These are phyloP conservation scores for Scutellaria baicalensis DNA, from an alignment of 257 asterid species.

Conservation along the genomic window DNA sequence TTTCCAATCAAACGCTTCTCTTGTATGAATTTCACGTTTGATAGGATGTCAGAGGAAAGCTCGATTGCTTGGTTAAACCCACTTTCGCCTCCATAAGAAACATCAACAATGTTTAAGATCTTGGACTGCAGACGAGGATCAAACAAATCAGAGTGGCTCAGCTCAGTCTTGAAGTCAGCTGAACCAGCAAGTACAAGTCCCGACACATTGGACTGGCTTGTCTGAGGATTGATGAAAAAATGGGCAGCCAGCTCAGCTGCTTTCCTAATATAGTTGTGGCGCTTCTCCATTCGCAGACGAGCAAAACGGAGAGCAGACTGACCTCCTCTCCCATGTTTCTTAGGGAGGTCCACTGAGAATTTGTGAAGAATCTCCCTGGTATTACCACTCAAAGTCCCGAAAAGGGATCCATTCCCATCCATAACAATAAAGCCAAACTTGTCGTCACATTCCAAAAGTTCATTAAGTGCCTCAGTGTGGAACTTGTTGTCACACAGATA, in stretches of 20 bases:
- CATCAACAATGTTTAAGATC: slow-evolving; percentile 32
- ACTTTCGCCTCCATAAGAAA: slow-evolving; percentile 37
- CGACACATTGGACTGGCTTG: slow-evolving; percentile 31
- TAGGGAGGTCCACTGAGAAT: slow-evolving; percentile 36
- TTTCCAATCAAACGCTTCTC: slow-evolving; percentile 37
- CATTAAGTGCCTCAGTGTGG: neutral
- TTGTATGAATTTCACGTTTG: slow-evolving; percentile 38
- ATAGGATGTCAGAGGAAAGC: slow-evolving; percentile 30
- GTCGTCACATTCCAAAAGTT: neutral
- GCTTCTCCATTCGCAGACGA: slow-evolving; percentile 40
- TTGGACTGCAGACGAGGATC: slow-evolving; percentile 36
- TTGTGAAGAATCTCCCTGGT: slow-evolving; percentile 39
- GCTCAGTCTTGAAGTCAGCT: slow-evolving; percentile 41
- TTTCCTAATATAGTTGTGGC: slow-evolving; percentile 37
- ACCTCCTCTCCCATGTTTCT: slow-evolving; percentile 46
- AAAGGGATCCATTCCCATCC: slow-evolving; percentile 43
- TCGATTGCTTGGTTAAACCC: slow-evolving; percentile 19
- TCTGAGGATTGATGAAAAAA: slow-evolving; percentile 26
- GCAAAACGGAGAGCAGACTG: slow-evolving; percentile 40
- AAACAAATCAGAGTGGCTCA: slow-evolving; percentile 38
- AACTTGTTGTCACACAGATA: neutral
- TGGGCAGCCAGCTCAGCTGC: slow-evolving; percentile 36
- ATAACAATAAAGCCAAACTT: slow-evolving; percentile 26
- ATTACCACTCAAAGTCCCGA: slow-evolving; percentile 38
- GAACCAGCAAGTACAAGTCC: slow-evolving; percentile 39